phyloP scores from a whole-genome alignment of 192 early-diverging fungal species.

The Umbelopsis sp. region DNA sequence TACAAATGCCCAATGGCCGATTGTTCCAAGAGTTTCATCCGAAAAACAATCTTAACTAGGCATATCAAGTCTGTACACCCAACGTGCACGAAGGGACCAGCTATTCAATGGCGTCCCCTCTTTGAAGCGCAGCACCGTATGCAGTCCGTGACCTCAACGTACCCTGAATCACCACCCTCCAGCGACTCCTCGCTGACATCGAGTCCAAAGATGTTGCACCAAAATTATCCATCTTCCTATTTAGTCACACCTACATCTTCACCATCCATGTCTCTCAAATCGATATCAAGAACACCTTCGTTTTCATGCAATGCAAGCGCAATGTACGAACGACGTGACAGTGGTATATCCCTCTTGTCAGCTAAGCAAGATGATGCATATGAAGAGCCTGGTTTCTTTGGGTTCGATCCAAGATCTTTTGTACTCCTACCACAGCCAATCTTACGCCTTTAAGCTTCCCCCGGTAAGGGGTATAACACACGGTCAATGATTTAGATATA shows the following conservation, averaged over 20 bases:
- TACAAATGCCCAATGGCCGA: conserved; percentile 38
- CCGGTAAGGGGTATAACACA: not conserved
- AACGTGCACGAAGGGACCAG: conserved; percentile 28
- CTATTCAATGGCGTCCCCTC: conserved; percentile 37
- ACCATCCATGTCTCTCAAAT: not conserved
- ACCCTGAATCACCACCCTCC: not conserved
- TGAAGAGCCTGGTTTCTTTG: not conserved
- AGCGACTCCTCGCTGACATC: not conserved
- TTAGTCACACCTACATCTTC: not conserved
- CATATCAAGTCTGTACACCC: conserved; percentile 41
- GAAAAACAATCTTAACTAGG: conserved; percentile 57
- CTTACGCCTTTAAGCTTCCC: conserved; percentile 4
- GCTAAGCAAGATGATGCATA: not conserved
- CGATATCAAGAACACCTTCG: not conserved
- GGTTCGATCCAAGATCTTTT: not conserved
- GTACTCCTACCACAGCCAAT: not conserved
- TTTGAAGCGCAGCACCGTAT: conserved; percentile 34
- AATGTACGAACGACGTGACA: conserved; percentile 2
- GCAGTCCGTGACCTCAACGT: not conserved
- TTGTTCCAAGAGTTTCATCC: conserved; percentile 47
- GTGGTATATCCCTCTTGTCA: not conserved
- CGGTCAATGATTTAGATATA: not conserved
- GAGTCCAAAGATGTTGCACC: not conserved
- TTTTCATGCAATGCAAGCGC: not conserved
- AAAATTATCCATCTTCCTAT: not conserved